These are phyloP conservation scores for Theileria equi DNA, from an alignment of 169 alveolate species.

Conservation along the genomic window DNA sequence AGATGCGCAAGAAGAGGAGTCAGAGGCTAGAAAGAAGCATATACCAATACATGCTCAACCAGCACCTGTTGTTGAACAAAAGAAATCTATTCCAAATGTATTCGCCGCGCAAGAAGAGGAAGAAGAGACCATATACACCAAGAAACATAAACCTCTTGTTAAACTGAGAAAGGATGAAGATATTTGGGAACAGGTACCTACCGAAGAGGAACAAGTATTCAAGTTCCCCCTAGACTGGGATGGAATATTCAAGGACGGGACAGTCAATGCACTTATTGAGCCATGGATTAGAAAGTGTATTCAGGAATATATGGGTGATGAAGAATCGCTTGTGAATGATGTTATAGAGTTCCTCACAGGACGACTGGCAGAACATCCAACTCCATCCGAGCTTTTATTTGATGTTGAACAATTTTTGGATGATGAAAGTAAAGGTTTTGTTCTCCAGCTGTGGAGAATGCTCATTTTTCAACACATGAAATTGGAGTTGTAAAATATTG, in stretches of 20 bases:
- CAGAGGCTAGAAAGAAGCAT: constrained; percentile 5
- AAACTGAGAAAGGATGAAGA: constrained; percentile 22
- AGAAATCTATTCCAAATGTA: constrained; percentile 19
- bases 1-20: constrained; percentile 40
- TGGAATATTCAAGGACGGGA: constrained; percentile 42
- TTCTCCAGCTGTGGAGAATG: constrained; percentile 74
- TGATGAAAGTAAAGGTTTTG: constrained; percentile 76
- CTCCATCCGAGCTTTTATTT: constrained; percentile 68
- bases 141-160: constrained; percentile 20
- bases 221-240: constrained; percentile 72
- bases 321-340: constrained; percentile 70
- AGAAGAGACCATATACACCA: constrained; percentile 50
- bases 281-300: constrained; percentile 80
- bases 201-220: constrained; percentile 51
- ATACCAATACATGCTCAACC: constrained; percentile 7
- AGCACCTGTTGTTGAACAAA: constrained; percentile 10
- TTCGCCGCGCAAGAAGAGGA: constrained; percentile 45
- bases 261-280: constrained; percentile 59
- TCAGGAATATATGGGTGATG: constrained; percentile 81
- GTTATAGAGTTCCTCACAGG: constrained; percentile 68
- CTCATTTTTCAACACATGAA: constrained; percentile 66
- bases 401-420: constrained; percentile 80
- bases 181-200: constrained; percentile 55
- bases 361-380: constrained; percentile 69
- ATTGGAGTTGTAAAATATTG: no score